Percentiles rank a stretch among this genome's conserved stretches.
Evolutionary conservation across 2,329 filamentous ascomycete genomes (phyloP).

Genomic region (Cladorrhinum sp.): DNA sequence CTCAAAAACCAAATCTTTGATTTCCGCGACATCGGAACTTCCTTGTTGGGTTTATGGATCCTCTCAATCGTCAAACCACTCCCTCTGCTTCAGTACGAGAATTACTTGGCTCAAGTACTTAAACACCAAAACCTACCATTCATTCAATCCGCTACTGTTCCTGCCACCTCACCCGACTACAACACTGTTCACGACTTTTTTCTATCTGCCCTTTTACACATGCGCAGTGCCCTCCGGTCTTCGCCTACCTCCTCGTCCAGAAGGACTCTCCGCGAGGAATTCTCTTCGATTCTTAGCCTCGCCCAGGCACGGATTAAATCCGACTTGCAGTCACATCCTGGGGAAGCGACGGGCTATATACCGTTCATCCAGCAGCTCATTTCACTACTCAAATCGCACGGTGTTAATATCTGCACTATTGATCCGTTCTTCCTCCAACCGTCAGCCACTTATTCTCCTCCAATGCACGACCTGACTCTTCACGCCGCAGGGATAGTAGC

Average conservation of each 20-base stretch:
- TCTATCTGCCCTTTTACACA: constrained; percentile 45
- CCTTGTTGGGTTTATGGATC: constrained; percentile 51
- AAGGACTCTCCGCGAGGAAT: constrained; percentile 37
- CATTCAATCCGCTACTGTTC: constrained; percentile 39
- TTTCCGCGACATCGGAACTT: constrained; percentile 46
- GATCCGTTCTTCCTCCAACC: constrained; percentile 57
- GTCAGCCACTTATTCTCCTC: constrained; percentile 54
- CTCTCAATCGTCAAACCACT: constrained; percentile 50
- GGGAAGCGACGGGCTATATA: constrained; percentile 41
- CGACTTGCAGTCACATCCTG: constrained; percentile 42
- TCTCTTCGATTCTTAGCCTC: constrained; percentile 41
- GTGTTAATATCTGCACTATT: constrained; percentile 50
- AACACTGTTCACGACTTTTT: constrained; percentile 49
- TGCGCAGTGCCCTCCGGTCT: constrained; percentile 48
- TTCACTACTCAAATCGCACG: constrained; percentile 52
- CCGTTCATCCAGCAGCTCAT: constrained; percentile 52
- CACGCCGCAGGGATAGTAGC: constrained; percentile 55
- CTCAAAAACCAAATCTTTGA: constrained; percentile 46
- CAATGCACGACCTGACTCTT: constrained; percentile 53
- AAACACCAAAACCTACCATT: constrained; percentile 42
- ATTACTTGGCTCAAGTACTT: constrained; percentile 47
- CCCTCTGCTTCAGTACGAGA: constrained; percentile 46
- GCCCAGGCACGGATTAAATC: constrained; percentile 55
- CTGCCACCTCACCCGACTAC: constrained; percentile 45
- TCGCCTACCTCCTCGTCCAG: constrained; percentile 36